Percentiles rank a stretch among this genome's conserved stretches.
Evolutionary conservation across 768 basidiomycete genomes (phyloP).

Genomic region (Lactarius vividus): DNA sequence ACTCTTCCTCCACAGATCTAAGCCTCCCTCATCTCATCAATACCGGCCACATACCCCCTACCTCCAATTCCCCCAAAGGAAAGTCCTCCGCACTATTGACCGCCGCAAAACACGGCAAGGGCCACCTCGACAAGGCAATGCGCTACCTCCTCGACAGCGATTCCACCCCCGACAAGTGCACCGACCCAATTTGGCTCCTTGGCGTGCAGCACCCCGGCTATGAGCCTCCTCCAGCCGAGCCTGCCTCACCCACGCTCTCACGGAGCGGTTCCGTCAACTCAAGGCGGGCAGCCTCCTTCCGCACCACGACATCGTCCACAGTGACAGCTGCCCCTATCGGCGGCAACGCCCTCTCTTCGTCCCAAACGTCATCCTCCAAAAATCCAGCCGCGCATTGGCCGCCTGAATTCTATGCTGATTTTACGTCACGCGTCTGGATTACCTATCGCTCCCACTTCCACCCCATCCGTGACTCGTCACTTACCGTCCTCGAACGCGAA

Average conservation of each 20-base stretch:
- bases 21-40: conserved; percentile 60
- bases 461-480: conserved; percentile 67
- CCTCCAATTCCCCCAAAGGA: conserved; percentile 42
- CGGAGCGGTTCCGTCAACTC: conserved; percentile 44
- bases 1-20: conserved; percentile 67
- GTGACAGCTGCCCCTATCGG: conserved; percentile 31
- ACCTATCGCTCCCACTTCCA: conserved; percentile 88
- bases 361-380: conserved; percentile 35
- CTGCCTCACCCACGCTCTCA: conserved; percentile 23
- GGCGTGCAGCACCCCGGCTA: conserved; percentile 81
- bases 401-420: conserved; percentile 82
- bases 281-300: conserved; percentile 43
- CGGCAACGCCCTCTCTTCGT: conserved; percentile 38
- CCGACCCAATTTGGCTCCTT: conserved; percentile 85
- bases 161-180: conserved; percentile 75
- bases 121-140: conserved; percentile 79
- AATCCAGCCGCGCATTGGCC: conserved; percentile 52
- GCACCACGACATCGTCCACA: conserved; percentile 45
- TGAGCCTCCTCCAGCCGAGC: conserved; percentile 42
- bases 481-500: conserved; percentile 41
- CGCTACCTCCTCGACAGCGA: conserved; percentile 91
- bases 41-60: conserved; percentile 37
- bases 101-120: conserved; percentile 71
- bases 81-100: conserved; percentile 55
- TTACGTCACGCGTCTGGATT: conserved; percentile 84